Evolutionary conservation across 345 rosid species (phyloP).

Genomic region (Geranium rotundifolium): DNA sequence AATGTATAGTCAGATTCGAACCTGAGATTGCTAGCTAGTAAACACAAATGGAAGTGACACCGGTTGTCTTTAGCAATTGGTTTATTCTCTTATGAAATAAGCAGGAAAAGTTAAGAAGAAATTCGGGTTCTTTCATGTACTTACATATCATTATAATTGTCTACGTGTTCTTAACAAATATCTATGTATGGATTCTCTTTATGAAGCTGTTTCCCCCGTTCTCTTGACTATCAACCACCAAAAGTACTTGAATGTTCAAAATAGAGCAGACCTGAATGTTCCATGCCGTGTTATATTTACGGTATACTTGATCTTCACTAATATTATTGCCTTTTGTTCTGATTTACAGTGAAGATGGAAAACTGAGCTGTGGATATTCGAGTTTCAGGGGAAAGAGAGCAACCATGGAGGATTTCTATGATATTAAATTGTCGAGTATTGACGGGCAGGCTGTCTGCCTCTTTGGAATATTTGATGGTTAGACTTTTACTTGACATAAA

Average conservation of each 20-base stretch:
- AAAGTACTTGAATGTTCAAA: background rate
- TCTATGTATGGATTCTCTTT: too few species aligned
- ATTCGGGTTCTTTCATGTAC: too few species aligned
- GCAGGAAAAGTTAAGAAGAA: too few species aligned
- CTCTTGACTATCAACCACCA: background rate
- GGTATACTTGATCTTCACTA: conserved; percentile 5
- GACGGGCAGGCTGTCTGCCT: conserved; percentile 68
- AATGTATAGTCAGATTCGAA: too few species aligned
- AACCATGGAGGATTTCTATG: conserved; percentile 92
- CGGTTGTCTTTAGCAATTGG: too few species aligned
- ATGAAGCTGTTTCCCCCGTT: too few species aligned
- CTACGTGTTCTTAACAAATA: too few species aligned
- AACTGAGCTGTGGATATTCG: conserved; percentile 87
- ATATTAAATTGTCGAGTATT: conserved; percentile 56
- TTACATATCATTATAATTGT: too few species aligned
- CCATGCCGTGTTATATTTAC: background rate
- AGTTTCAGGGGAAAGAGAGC: conserved; percentile 95
- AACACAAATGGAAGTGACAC: too few species aligned
- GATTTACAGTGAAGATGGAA: conserved; percentile 69
- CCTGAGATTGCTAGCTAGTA: too few species aligned
- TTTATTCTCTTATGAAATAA: too few species aligned
- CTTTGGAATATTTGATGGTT: conserved; percentile 99
- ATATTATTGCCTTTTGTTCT: conserved; percentile 1
- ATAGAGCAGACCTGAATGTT: background rate
- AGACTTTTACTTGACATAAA: conserved; percentile 16